Percentiles rank a stretch among this genome's conserved stretches.
These are phyloP conservation scores for Metarhizium brunneum DNA, from an alignment of 2,329 filamentous ascomycete species.

Conservation along the genomic window DNA sequence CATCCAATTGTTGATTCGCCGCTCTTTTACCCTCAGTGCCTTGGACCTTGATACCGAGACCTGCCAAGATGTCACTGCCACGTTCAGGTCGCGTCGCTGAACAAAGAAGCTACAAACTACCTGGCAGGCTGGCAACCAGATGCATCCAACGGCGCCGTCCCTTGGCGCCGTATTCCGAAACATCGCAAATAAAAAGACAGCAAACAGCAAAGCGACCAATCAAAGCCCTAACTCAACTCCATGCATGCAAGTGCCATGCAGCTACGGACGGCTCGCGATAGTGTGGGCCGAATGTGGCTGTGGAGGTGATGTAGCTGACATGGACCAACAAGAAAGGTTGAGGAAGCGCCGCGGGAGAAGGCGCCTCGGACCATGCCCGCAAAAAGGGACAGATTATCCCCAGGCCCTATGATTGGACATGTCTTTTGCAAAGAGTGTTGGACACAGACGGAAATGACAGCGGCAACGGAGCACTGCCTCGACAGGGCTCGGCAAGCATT, in stretches of 20 bases:
- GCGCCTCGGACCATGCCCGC: not conserved
- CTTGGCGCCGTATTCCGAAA: too few relatives aligned
- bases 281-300: not conserved
- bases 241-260: not conserved
- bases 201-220: not conserved
- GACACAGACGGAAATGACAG: not conserved
- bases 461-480: not conserved
- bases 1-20: too few relatives aligned
- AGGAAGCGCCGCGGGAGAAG: not conserved
- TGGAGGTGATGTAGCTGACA: not conserved
- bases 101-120: too few relatives aligned
- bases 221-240: not conserved
- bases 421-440: not conserved
- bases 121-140: too few relatives aligned
- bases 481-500: not conserved
- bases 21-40: too few relatives aligned
- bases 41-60: too few relatives aligned
- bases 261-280: not conserved
- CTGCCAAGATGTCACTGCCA: too few relatives aligned
- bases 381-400: not conserved
- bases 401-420: not conserved
- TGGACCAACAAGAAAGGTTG: not conserved
- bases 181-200: too few relatives aligned
- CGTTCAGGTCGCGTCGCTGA: too few relatives aligned
- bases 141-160: too few relatives aligned